phyloP scores from a whole-genome alignment of 495 filamentous ascomycete genomes.

The Penicillium malachiteum region DNA sequence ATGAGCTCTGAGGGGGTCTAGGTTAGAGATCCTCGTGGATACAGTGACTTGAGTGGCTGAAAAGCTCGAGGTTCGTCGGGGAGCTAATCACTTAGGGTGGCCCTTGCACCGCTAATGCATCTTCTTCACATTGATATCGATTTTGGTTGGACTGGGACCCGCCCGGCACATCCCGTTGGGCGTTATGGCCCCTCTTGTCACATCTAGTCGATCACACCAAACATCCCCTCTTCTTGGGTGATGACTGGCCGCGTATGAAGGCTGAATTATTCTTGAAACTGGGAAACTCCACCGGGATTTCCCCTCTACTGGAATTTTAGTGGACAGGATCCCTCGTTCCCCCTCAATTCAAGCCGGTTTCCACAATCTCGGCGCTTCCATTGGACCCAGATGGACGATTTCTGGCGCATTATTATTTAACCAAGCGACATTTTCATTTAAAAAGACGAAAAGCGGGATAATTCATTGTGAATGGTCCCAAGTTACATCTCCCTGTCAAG shows the following conservation, averaged over 20 bases:
- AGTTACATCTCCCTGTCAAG: not conserved
- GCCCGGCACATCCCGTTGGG: conserved; percentile 27
- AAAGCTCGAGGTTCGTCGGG: conserved; percentile 18
- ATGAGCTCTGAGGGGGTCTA: conserved; percentile 4
- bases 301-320: not conserved
- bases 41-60: conserved; percentile 15
- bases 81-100: conserved; percentile 3
- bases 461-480: too few relatives aligned
- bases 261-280: not conserved
- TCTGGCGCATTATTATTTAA: not conserved
- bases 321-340: not conserved
- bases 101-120: conserved; percentile 26
- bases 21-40: conserved; percentile 15
- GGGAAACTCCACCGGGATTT: not conserved
- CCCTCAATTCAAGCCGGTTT: not conserved
- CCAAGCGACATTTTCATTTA: not conserved
- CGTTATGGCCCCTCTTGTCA: conserved; percentile 29
- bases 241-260: not conserved
- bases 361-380: not conserved
- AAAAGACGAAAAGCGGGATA: not conserved
- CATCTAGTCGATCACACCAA: conserved; percentile 9
- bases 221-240: not conserved
- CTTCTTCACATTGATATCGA: conserved; percentile 22
- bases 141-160: conserved; percentile 26
- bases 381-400: not conserved